Evolutionary conservation across 768 basidiomycete genomes (phyloP), one percentile per base, ranked within the genome.

Genomic region (Amanita pseudoporphyria): DNA sequence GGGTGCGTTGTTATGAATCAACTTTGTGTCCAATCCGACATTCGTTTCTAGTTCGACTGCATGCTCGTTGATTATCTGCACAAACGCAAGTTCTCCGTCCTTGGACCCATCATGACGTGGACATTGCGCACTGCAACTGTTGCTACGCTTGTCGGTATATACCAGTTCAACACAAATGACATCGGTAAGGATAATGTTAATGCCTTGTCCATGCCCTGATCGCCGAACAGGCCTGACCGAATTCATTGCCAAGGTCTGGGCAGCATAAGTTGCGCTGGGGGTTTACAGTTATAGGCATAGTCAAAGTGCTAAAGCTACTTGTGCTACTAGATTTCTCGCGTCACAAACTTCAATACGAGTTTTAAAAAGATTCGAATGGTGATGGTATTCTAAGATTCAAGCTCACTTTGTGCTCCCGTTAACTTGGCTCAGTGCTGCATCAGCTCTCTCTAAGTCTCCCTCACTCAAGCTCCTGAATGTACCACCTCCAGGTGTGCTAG

Each of bases 161-260:
- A 96, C 71, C 87, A 96, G 66, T 97, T 98, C 74, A 97, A 98
- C 71, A 97, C 96, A 37, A 92, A 95, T 62, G 95, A 98, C 63
- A 82, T 99, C 54, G 94, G 96, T 96, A 57, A 39, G 74, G 6
- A 30, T 28, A 16, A 38, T 9, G 6, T n/a, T 32, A 46, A 33
- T 9, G 53, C 51, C 35, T 36, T 26, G 26, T 40, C 9, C 26
- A 16, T 28, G 6, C 33, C 9, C 47, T 48, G 12, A 5, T 32
- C 45, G 41, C 31, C 21, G 3, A 37, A 28, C 7, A 93, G 92
- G 92, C 58, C 66, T 94, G 47, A 89, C 88, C 6, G 91, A 96
- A 67, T 70, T 94, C 50, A 81, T 93, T 59, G 72, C 80, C 48
- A 83, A 80, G 63, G 76, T 81, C 37, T 97, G 93, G 93, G 71